Evolutionary conservation across 1,284 basidiomycete species (phyloP).

Genomic region (Malassezia brasiliensis): DNA sequence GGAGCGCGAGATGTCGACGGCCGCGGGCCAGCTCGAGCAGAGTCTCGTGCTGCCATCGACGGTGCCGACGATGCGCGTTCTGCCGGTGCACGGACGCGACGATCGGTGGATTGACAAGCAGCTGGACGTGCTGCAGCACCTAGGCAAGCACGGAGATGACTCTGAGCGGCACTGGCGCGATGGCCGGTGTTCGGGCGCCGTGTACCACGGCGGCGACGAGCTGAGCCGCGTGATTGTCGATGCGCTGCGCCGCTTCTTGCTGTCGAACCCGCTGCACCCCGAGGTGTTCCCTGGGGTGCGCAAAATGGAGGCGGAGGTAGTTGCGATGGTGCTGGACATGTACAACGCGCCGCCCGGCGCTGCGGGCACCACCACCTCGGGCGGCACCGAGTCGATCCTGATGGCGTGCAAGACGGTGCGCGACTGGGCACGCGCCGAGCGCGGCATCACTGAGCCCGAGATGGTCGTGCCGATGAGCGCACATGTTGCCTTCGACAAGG

Average conservation of each 20-base stretch:
- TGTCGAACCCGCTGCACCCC: slow-evolving; percentile 83
- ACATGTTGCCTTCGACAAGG: slow-evolving; percentile 93
- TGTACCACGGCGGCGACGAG: slow-evolving; percentile 48
- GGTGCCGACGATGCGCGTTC: slow-evolving; percentile 21
- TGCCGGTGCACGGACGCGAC: slow-evolving; percentile 36
- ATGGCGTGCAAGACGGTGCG: slow-evolving; percentile 89
- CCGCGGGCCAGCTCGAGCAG: slow-evolving; percentile 33
- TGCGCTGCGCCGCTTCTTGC: slow-evolving; percentile 34
- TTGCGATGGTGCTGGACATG: slow-evolving; percentile 73
- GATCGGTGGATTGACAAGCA: slow-evolving; percentile 32
- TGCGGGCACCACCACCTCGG: slow-evolving; percentile 75
- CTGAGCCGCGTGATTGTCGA: slow-evolving; percentile 33
- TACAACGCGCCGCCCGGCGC: slow-evolving; percentile 73
- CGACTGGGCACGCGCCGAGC: slow-evolving; percentile 76
- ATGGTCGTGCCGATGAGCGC: slow-evolving; percentile 80
- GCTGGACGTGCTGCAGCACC: slow-evolving; percentile 30
- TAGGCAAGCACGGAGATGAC: slow-evolving; percentile 24
- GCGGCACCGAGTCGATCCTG: slow-evolving; percentile 90
- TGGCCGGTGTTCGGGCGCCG: slow-evolving; percentile 46
- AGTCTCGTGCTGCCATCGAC: slow-evolving; percentile 34
- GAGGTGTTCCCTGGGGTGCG: slow-evolving; percentile 88
- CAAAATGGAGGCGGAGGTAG: slow-evolving; percentile 95
- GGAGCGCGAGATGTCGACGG: slow-evolving; percentile 33
- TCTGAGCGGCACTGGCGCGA: slow-evolving; percentile 38
- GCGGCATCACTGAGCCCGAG: slow-evolving; percentile 82